A percentile compares a stretch with the other conserved stretches of the same genome.
These are phyloP conservation scores for Pseudocercospora cruenta DNA, from an alignment of 2,329 filamentous ascomycete species.

Conservation along the genomic window DNA sequence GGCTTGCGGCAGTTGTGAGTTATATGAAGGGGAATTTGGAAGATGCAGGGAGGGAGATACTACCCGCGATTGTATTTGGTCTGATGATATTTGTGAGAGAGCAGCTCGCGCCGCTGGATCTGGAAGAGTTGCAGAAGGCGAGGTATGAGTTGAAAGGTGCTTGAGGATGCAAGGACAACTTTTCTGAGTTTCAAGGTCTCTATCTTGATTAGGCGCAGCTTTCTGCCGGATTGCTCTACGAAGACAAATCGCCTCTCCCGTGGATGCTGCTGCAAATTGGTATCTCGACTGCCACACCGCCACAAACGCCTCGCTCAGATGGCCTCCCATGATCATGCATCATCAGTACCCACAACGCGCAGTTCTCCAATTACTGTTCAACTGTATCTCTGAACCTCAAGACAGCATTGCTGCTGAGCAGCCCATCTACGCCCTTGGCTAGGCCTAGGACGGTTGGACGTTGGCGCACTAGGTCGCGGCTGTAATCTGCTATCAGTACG, in stretches of 20 bases:
- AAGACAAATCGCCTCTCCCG: neutral
- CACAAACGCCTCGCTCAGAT: conserved; percentile 21
- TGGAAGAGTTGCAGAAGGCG: conserved; percentile 65
- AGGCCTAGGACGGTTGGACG: conserved; percentile 58
- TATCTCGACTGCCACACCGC: conserved; percentile 4
- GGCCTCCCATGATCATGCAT: conserved; percentile 13
- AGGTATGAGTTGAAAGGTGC: conserved; percentile 71
- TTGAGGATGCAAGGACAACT: conserved; percentile 40
- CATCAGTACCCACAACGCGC: neutral
- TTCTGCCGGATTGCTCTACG: neutral
- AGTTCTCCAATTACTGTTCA: conserved; percentile 37
- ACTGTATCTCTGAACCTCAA: conserved; percentile 92
- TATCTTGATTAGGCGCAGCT: neutral
- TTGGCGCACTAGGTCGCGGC: conserved; percentile 41
- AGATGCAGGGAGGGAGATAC: conserved; percentile 42
- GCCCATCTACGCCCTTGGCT: conserved; percentile 83
- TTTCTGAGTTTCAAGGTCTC: neutral
- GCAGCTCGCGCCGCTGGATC: conserved; percentile 70
- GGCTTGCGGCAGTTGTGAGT: conserved; percentile 50
- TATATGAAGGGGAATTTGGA: conserved; percentile 35
- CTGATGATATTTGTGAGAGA: conserved; percentile 65
- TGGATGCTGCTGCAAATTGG: conserved; percentile 8
- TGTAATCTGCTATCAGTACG: conserved; percentile 86
- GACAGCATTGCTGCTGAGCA: conserved; percentile 83
- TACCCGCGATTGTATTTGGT: conserved; percentile 59